Evolutionary conservation across 768 basidiomycete species (phyloP), one percentile per base, ranked within the genome.

Genomic region (Suillus lakei): DNA sequence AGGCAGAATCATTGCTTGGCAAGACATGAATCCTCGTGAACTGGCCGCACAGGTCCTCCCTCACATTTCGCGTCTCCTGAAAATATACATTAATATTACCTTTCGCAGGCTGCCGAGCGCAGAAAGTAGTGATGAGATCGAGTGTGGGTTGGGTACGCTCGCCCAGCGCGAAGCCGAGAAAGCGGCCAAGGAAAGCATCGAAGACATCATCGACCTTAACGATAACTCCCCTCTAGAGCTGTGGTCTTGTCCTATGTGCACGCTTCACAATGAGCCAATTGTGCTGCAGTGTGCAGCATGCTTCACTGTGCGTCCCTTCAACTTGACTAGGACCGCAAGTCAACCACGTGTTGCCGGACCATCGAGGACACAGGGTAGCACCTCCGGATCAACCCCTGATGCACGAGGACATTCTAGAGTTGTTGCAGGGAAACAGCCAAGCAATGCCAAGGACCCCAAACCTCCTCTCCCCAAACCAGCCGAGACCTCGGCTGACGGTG

Each of bases 61-160:
- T 63, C 46, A 13, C n/a, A 59, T 61, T 55, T 8, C 8, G 6
- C 5, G 15, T 59, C 16, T 39, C 12, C 23, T 59, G 6, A 21
- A 28, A 18, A 59, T 59, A 13, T 18, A 59, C 28, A 12, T 28
- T 59, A 30, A 59, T 30, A n/a, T 5, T 21, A 59, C 18, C 1
- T 43, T 34, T 59, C 61, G 15, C 71, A 98, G 95, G 96, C 96
- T 58, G 96, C 96, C 0, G 95, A 96, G 72, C 84, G 91, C 63
- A 81, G 96, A 67, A 80, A 82, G 15, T 78, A n/a, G 80, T 13
- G 95, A 98, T 71, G 90, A 91, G 70, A 89, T 89, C 71, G 76
- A 84, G 0, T 98, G 96, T 68, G 91, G 83, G 2, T 88, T 85
- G 12, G 90, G 88, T 1, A 77, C 79, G 12, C 56, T 79, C 16